Evolutionary conservation across 306 rosid genomes (phyloP).

Genomic region (Gillenia trifoliata): DNA sequence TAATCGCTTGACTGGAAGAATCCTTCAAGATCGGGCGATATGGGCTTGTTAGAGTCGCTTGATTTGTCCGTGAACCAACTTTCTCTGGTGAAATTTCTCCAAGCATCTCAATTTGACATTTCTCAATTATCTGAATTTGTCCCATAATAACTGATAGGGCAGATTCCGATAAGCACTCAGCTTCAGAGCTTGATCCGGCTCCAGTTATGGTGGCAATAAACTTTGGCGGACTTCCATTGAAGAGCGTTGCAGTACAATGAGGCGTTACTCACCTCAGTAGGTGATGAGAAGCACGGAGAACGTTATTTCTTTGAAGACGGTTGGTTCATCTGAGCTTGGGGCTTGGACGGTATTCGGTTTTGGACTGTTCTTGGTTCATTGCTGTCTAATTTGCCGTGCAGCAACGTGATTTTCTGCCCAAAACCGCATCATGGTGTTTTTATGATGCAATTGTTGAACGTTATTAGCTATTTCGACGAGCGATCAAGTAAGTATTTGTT

Average conservation of each 20-base stretch:
- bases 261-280: too few relatives aligned
- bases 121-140: neutral
- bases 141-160: neutral
- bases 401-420: neutral
- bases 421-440: too few relatives aligned
- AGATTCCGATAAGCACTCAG: neutral
- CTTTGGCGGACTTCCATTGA: constrained; percentile 4
- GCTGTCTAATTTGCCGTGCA: neutral
- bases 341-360: neutral
- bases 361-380: neutral
- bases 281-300: neutral
- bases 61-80: constrained; percentile 6
- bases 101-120: neutral
- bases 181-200: neutral
- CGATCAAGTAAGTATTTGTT: too few relatives aligned
- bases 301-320: neutral
- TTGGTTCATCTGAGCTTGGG: neutral
- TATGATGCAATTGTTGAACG: too few relatives aligned
- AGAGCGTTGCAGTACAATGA: neutral
- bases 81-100: constrained; percentile 3
- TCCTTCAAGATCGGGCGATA: neutral
- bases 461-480: too few relatives aligned
- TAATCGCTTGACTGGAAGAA: neutral
- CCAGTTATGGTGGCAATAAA: neutral
- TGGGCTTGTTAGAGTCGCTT: neutral